phyloP scores from a whole-genome alignment of 345 rosid species.

The Pelargonium nanum region DNA sequence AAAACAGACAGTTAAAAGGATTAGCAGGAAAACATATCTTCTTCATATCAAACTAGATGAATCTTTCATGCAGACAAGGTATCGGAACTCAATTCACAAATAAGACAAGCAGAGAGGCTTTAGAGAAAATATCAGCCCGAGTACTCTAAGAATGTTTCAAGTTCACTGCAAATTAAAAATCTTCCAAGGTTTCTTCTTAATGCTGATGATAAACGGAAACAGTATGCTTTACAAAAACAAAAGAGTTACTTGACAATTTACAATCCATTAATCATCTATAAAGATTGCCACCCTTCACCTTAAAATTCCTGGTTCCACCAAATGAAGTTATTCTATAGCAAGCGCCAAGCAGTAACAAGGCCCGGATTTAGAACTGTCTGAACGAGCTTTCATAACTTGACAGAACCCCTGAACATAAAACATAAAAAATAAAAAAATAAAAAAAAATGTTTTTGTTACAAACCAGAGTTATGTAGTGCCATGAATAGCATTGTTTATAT shows the following conservation, averaged over 20 bases:
- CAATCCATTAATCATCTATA: slow-evolving; percentile 9
- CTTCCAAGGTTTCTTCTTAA: slow-evolving; percentile 6
- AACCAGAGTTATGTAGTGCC: no score
- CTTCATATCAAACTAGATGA: no score
- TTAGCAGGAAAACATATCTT: no score
- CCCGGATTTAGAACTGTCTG: slow-evolving; percentile 8
- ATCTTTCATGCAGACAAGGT: no score
- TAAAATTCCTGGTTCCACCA: slow-evolving; percentile 5
- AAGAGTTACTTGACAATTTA: slow-evolving; percentile 19
- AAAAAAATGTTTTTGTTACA: no score
- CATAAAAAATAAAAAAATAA: no score
- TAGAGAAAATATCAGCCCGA: no score
- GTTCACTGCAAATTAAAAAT: not conserved
- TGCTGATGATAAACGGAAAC: slow-evolving; percentile 6
- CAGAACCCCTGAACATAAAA: not conserved
- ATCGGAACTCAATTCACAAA: no score
- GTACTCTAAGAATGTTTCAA: not conserved
- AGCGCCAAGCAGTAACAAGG: slow-evolving; percentile 10
- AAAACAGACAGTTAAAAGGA: no score
- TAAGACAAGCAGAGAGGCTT: no score
- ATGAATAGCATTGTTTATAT: not conserved
- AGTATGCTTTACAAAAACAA: slow-evolving; percentile 23
- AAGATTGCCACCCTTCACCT: slow-evolving; percentile 13
- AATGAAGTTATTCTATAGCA: slow-evolving; percentile 12
- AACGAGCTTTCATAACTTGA: slow-evolving; percentile 1